A percentile compares a stretch with the other conserved stretches of the same genome.
Evolutionary conservation across 257 asterid species (phyloP).

Genomic region (Phtheirospermum japonicum): DNA sequence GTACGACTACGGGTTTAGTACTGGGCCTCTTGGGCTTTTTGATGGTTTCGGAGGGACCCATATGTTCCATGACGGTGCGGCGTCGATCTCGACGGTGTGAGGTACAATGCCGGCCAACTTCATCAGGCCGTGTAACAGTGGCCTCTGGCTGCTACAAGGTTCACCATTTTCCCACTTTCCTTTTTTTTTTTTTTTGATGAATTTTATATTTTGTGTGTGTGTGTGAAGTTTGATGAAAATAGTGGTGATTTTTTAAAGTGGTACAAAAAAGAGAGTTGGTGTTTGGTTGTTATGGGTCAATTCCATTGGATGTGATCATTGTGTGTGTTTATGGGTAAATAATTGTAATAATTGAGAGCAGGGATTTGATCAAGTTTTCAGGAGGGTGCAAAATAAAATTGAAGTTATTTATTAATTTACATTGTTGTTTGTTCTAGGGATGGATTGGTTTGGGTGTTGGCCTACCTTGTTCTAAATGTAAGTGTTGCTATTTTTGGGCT

Average conservation of each 20-base stretch:
- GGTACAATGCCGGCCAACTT: constrained; percentile 65
- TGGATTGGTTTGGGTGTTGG: no score
- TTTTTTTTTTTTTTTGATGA: background rate
- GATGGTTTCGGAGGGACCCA: constrained; percentile 72
- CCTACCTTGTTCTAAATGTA: no score
- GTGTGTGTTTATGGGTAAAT: no score
- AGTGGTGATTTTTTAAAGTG: no score
- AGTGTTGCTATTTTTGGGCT: no score
- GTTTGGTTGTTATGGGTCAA: constrained; percentile 26
- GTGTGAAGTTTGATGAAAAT: no score
- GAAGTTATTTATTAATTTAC: no score
- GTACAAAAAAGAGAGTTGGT: constrained; percentile 36
- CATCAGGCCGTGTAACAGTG: constrained; percentile 57
- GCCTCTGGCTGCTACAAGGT: constrained; percentile 71
- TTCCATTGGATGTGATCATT: background rate
- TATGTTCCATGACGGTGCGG: constrained; percentile 59
- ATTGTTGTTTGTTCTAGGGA: no score
- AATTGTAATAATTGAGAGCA: no score
- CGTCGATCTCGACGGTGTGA: constrained; percentile 45
- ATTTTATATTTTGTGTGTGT: constrained; percentile 9
- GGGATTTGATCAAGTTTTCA: no score
- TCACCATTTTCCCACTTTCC: constrained; percentile 53
- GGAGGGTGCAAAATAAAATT: no score
- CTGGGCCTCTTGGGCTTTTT: constrained; percentile 32
- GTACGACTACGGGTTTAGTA: constrained; percentile 54